Base-by-base conservation (phyloP, 306 rosid genomes). In the Argentina anserina region DNA sequence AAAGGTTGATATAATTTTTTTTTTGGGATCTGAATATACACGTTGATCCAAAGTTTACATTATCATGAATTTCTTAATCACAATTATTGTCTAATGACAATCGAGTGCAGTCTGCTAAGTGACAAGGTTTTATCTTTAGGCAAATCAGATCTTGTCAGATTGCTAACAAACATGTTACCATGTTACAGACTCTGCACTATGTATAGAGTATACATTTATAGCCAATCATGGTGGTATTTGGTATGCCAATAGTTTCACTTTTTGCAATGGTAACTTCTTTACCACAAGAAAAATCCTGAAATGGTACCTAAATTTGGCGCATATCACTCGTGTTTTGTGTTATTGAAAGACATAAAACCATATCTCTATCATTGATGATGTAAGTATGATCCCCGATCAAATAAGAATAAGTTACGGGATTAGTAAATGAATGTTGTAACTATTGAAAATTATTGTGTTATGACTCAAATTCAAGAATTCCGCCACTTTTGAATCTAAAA, bases 71-170 rank as follows among this genome's bases (percentile, higher is more conserved):
- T 59, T 59, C n/a, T 59, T 14, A 58, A 59, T 29, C 39, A 13
- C 37, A 59, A 59, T 29, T 6, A 59, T 29, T 13, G 7, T 25
- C 1, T 26, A 26, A 2, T 56, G 13, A 23, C 2, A 21, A 52
- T 52, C n/a, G 7, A 28, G 34, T 26, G 37, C 37, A 58, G n/a
- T 14, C n/a, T 58, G 64, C n/a, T 13, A 58, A 28, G 37, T 28
- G 64, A 58, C 64, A 58, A 58, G 18, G n/a, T 2, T 26, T 26
- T 12, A 58, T 58, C 64, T 5, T 28, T 58, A 28, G 64, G 37
- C 3, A 58, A 12, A 26, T 34, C 67, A 34, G 43, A 62, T 14
- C 52, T 71, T 56, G 66, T 55, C 75, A 18, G 66, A 56, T 56
- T 26, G n/a, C 28, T 18, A 8, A 13, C 4, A 29, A 14, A 8